Conservation (phyloP, 2,329 filamentous ascomycete genomes). For the Dothiorella sarmentorum region DNA sequence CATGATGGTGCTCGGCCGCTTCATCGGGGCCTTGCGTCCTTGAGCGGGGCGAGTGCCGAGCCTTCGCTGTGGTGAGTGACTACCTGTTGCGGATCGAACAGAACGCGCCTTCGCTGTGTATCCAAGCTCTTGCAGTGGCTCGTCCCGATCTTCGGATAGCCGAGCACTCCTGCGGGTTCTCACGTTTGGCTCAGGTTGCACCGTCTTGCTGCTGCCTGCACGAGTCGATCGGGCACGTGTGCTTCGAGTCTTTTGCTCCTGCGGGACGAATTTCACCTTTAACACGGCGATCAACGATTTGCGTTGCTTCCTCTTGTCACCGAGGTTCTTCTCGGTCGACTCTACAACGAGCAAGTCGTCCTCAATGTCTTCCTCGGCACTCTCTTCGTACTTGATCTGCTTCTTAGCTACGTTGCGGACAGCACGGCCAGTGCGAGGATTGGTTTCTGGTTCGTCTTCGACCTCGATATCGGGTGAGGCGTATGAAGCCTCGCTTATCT, state of each 20-base stretch:
- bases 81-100: constrained; percentile 53
- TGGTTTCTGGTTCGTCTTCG: constrained; percentile 50
- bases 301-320: constrained; percentile 30
- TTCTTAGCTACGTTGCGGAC: constrained; percentile 56
- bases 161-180: constrained; percentile 55
- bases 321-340: constrained; percentile 7
- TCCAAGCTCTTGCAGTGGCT: constrained; percentile 55
- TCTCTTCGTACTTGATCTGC: constrained; percentile 54
- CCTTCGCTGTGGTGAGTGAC: constrained; percentile 33
- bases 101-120: constrained; percentile 58
- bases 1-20: constrained; percentile 47
- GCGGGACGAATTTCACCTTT: constrained; percentile 33
- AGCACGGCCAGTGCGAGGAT: constrained; percentile 53
- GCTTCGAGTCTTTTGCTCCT: constrained; percentile 14
- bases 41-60: constrained; percentile 28
- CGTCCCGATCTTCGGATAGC: constrained; percentile 55
- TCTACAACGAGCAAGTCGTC: constrained; percentile 21
- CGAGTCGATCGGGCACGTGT: constrained; percentile 36
- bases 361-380: constrained; percentile 46
- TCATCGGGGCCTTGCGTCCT: constrained; percentile 50
- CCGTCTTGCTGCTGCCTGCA: constrained; percentile 37
- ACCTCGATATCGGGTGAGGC: neutral
- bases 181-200: constrained; percentile 19
- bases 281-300: constrained; percentile 41
- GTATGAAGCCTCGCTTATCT: constrained; percentile 46